Evolutionary conservation across 2,329 filamentous ascomycete species (phyloP).

Genomic region (Apiospora aurea): DNA sequence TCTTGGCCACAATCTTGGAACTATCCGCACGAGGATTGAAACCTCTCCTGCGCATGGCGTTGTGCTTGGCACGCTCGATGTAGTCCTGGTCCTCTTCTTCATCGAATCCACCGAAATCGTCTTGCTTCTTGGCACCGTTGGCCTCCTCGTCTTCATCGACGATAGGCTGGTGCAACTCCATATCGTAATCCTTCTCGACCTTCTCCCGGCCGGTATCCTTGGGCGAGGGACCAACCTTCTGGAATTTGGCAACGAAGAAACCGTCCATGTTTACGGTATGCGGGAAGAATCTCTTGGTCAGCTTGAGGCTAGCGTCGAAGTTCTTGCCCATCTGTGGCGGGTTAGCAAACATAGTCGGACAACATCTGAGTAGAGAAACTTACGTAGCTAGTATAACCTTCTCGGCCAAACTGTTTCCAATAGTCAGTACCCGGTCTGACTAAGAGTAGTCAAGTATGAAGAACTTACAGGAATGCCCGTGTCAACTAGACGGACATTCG

Average conservation of each 20-base stretch:
- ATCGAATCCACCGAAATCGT: slow-evolving; percentile 76
- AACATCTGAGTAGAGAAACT: neutral
- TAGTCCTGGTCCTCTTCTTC: slow-evolving; percentile 75
- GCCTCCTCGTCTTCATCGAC: slow-evolving; percentile 47
- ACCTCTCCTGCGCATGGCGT: slow-evolving; percentile 76
- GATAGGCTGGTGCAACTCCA: slow-evolving; percentile 75
- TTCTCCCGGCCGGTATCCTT: slow-evolving; percentile 53
- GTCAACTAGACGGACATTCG: slow-evolving; percentile 92
- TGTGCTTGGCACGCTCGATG: slow-evolving; percentile 76
- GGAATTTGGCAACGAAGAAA: slow-evolving; percentile 98
- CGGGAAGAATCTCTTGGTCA: slow-evolving; percentile 87
- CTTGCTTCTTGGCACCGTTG: slow-evolving; percentile 51
- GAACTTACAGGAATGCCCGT: slow-evolving; percentile 70
- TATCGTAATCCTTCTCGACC: slow-evolving; percentile 32
- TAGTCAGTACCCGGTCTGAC: neutral
- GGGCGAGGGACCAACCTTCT: slow-evolving; percentile 85
- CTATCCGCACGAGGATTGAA: slow-evolving; percentile 62
- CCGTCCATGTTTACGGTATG: slow-evolving; percentile 96
- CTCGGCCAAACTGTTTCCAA: slow-evolving; percentile 72
- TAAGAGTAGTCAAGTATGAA: neutral
- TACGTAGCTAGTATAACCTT: slow-evolving; percentile 90
- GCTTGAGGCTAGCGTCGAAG: slow-evolving; percentile 84
- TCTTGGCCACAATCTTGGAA: slow-evolving; percentile 17
- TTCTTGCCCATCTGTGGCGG: slow-evolving; percentile 69
- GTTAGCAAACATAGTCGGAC: neutral